Conservation (phyloP, 805 yeast genomes). For the Spathaspora boniae region DNA sequence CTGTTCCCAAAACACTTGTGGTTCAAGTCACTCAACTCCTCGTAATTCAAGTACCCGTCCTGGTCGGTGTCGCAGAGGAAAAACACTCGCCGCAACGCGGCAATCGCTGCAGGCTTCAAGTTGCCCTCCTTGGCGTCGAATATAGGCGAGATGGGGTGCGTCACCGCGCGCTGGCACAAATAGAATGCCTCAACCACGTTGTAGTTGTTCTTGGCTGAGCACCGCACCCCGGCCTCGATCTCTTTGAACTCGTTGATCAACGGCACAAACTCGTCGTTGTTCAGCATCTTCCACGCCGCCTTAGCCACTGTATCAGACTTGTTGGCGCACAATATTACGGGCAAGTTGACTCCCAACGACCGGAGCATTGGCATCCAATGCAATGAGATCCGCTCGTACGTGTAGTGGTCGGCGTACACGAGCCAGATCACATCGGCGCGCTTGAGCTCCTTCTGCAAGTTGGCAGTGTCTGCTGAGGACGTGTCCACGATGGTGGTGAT, state of each 20-base stretch:
- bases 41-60: conserved; percentile 73
- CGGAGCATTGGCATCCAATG: conserved; percentile 95
- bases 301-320: conserved; percentile 58
- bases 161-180: conserved; percentile 87
- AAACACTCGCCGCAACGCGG: conserved; percentile 79
- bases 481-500: conserved; percentile 82
- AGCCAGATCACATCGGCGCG: conserved; percentile 90
- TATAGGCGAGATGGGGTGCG: conserved; percentile 88
- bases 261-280: conserved; percentile 80
- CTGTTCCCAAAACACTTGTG: conserved; percentile 65
- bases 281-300: conserved; percentile 40
- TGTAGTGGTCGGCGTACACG: conserved; percentile 91
- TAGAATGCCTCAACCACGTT: conserved; percentile 92
- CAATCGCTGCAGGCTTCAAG: conserved; percentile 70
- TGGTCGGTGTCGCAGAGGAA: conserved; percentile 86
- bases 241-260: conserved; percentile 88
- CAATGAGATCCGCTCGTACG: conserved; percentile 85
- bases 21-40: conserved; percentile 70
- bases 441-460: conserved; percentile 69
- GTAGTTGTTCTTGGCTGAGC: conserved; percentile 78
- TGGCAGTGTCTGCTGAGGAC: conserved; percentile 55
- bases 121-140: conserved; percentile 88
- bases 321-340: conserved; percentile 88
- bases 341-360: conserved; percentile 89
- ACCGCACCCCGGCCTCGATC: conserved; percentile 84